Percentiles rank a stretch among this genome's conserved stretches.
Conservation (phyloP, 306 rosid species). For the Nissolia schottii region DNA sequence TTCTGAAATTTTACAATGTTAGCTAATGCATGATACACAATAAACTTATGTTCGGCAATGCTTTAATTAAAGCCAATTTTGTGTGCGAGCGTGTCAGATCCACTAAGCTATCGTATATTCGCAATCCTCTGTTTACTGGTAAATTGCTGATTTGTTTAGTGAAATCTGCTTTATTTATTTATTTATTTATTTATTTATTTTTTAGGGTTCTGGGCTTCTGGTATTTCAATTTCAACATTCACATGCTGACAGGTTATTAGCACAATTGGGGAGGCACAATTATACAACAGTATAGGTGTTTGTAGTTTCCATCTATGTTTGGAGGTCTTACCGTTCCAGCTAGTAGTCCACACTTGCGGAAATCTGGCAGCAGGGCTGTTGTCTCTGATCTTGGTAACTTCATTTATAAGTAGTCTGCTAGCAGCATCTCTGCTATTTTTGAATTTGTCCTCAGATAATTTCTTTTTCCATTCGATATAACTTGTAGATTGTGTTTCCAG, state of each 20-base stretch:
- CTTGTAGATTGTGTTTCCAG: conserved; percentile 36
- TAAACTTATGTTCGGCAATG: background rate
- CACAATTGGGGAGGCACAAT: conserved; percentile 9
- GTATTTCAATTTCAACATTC: conserved; percentile 25
- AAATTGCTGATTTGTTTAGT: background rate
- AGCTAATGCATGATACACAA: conserved; percentile 9
- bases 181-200: background rate
- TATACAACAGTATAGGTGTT: conserved; percentile 20
- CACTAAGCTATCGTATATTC: too few relatives aligned
- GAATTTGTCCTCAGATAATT: background rate
- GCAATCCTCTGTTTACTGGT: background rate
- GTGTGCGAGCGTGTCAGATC: too few relatives aligned
- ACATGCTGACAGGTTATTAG: conserved; percentile 42
- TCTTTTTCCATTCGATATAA: background rate
- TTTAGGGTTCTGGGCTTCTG: background rate
- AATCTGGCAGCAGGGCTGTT: conserved; percentile 89
- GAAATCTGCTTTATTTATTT: background rate
- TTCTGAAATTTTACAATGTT: background rate
- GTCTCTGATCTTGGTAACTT: conserved; percentile 77
- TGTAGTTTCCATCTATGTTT: conserved; percentile 67
- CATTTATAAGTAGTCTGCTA: background rate
- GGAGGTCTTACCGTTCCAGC: conserved; percentile 59
- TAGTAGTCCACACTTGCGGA: conserved; percentile 88
- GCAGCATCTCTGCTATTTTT: conserved; percentile 1
- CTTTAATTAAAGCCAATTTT: background rate